Conservation (phyloP, 371 early-diverging fungal species). For the Lichtheimia ramosa region DNA sequence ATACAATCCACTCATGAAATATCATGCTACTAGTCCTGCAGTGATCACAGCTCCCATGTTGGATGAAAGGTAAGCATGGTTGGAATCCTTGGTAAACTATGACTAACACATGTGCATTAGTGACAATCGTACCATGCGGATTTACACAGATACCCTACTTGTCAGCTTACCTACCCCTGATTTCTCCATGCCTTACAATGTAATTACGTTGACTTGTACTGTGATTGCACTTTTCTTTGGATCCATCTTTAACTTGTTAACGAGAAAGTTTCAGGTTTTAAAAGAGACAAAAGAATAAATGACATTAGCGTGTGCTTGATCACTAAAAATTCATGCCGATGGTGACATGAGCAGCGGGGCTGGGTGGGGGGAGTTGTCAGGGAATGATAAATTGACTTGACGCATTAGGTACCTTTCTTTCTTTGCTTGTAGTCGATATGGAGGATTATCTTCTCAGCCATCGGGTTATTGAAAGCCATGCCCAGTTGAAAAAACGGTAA, state of each 20-base stretch:
- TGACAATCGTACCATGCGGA: conserved; percentile 36
- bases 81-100: background rate
- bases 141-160: conserved; percentile 84
- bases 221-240: conserved; percentile 95
- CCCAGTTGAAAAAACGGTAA: conserved; percentile 7
- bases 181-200: conserved; percentile 98
- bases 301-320: too few relatives aligned
- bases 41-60: conserved; percentile 36
- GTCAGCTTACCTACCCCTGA: conserved; percentile 93
- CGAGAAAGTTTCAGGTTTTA: conserved; percentile 60
- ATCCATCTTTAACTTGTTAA: conserved; percentile 81
- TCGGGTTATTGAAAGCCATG: conserved; percentile 5
- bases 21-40: conserved; percentile 29
- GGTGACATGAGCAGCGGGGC: too few relatives aligned
- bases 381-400: too few relatives aligned
- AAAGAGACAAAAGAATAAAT: conserved; percentile 14
- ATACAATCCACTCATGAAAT: too few relatives aligned
- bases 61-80: conserved; percentile 5
- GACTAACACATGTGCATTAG: background rate
- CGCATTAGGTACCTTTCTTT: too few relatives aligned
- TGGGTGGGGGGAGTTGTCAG: too few relatives aligned
- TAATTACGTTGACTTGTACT: conserved; percentile 95
- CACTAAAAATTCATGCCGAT: too few relatives aligned
- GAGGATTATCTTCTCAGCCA: background rate
- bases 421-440: background rate